Evolutionary conservation across 768 basidiomycete genomes (phyloP), one percentile per base, ranked within the genome.

Genomic region (Candolleomyces aberdarensis): DNA sequence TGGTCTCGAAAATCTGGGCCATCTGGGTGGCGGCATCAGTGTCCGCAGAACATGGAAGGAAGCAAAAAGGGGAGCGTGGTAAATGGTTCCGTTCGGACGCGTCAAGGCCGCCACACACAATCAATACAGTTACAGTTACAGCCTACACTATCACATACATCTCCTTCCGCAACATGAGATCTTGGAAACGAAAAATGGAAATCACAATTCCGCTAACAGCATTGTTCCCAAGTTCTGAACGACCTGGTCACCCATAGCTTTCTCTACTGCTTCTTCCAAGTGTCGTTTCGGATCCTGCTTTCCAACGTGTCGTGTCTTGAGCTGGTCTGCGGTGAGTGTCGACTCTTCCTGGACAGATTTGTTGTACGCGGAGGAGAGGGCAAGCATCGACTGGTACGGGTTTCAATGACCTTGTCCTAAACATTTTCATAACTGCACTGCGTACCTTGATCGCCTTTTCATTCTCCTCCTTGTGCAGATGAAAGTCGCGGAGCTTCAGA

Each of bases 261-360:
- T 94, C 78, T 98, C 97, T 6, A 98, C 97, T 31, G 92, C 91
- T 75, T 98, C 97, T 68, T 96, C 95, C 64, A 99, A 74, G 79
- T 99, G 97, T 66, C 97, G 86, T 77, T 99, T 99, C 39, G 97
- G 97, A 76, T 98, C 96, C 68, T 96, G 92, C 74, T 96, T 97
- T 60, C 96, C 96, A 67, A 98, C 94, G 74, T 97, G 96, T 66
- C 97, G 87, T 54, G 96, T 98, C 79, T 97, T 97, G 40, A 98
- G 83, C 72, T 98, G 94, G 58, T 98, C 94, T 6, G 89, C 71
- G 14, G 94, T 91, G 58, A 99, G 77, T n/a, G 95, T 98, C 57
- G 94, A 90, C 74, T 98, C 97, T 74, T 98, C 97, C 76, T 96
- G 92, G 52, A 99, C 94, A 0, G 94, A 96, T 75, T 96, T 97